These are phyloP conservation scores for Diaporthe sp. DNA, from an alignment of 2,329 filamentous ascomycete species.

Conservation along the genomic window DNA sequence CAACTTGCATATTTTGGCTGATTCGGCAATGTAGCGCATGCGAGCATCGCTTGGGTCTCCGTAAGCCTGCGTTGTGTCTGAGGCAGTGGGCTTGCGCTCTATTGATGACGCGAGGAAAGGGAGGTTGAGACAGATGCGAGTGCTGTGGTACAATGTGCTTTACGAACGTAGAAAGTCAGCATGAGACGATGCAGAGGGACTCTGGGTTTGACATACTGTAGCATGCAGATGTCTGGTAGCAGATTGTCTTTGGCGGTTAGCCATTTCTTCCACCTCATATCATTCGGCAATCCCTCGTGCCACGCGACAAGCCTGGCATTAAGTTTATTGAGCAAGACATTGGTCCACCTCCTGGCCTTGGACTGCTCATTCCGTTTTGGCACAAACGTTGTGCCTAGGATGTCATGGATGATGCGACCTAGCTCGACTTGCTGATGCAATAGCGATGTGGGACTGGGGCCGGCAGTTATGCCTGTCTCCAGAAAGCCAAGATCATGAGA, in stretches of 20 bases:
- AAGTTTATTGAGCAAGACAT: background rate
- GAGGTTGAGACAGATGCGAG: conserved; percentile 9
- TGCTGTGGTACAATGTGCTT: conserved; percentile 9
- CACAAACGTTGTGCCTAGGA: background rate
- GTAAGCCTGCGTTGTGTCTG: background rate
- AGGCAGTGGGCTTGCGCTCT: background rate
- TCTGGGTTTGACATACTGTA: background rate
- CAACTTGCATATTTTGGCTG: background rate
- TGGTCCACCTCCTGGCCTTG: conserved; percentile 8
- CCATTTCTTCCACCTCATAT: conserved; percentile 19
- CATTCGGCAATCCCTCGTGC: background rate
- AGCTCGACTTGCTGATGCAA: conserved; percentile 5
- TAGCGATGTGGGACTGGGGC: background rate
- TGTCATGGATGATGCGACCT: conserved; percentile 5
- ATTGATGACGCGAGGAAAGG: background rate
- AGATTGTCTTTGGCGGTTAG: background rate
- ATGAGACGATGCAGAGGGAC: too few relatives aligned
- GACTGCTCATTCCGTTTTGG: background rate
- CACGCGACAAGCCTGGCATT: background rate
- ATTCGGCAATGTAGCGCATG: background rate
- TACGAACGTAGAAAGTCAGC: background rate
- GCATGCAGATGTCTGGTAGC: background rate
- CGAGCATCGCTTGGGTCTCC: background rate
- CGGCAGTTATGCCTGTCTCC: background rate
- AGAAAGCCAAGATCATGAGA: background rate